Conservation (phyloP, 2,329 filamentous ascomycete species). For the Monosporascus sp. region DNA sequence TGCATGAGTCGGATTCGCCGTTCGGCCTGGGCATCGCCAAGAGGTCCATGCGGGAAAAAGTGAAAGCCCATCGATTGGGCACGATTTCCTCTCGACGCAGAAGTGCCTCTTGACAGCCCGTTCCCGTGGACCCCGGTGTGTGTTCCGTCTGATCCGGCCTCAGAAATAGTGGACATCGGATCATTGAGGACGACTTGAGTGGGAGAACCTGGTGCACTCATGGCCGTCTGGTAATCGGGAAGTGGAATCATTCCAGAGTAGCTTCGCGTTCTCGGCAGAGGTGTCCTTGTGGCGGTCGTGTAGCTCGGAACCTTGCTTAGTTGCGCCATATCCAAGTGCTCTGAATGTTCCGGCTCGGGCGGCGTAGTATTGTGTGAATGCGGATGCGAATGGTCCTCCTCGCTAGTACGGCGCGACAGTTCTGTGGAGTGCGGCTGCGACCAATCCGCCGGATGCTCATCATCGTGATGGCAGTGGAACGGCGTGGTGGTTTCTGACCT, state of each 20-base stretch:
- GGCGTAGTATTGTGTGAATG: conserved; percentile 47
- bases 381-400: conserved; percentile 34
- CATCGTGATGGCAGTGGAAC: conserved; percentile 31
- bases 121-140: conserved; percentile 2
- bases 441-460: conserved; percentile 29
- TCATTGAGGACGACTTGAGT: conserved; percentile 28
- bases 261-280: conserved; percentile 46
- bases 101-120: conserved; percentile 18
- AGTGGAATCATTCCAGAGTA: conserved; percentile 45
- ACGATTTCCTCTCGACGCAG: conserved; percentile 10
- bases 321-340: conserved; percentile 55
- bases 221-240: conserved; percentile 62
- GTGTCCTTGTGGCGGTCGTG: conserved; percentile 64
- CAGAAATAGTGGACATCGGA: conserved; percentile 23
- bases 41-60: conserved; percentile 20
- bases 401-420: conserved; percentile 50
- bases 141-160: conserved; percentile 6
- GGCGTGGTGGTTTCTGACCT: conserved; percentile 39
- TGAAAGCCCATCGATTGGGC: conserved; percentile 20
- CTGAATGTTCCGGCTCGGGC: conserved; percentile 37
- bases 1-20: conserved; percentile 6
- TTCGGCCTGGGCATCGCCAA: conserved; percentile 22
- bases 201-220: conserved; percentile 47
- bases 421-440: conserved; percentile 40
- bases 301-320: conserved; percentile 74